These are phyloP conservation scores for Micractinium sp. DNA, from an alignment of 139 green algal species.

Conservation along the genomic window DNA sequence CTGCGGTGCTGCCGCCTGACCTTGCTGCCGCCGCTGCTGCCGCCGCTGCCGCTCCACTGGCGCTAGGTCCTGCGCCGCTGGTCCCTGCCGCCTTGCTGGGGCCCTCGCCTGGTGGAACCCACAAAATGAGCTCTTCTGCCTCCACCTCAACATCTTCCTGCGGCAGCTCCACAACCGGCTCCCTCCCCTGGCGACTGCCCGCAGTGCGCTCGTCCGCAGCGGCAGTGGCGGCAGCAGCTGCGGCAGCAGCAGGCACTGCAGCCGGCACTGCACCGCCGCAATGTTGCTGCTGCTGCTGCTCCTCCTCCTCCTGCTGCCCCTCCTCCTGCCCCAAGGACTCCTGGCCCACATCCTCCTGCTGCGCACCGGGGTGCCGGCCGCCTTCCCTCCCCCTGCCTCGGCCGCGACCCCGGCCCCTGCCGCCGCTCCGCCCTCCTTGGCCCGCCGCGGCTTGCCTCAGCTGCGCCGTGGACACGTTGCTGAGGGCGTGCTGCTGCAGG, in stretches of 20 bases:
- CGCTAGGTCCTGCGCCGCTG: constrained; percentile 1
- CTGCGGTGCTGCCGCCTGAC: not conserved
- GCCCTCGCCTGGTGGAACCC: too few relatives aligned
- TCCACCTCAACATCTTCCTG: too few relatives aligned
- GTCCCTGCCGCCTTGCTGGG: not conserved
- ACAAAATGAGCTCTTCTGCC: too few relatives aligned
- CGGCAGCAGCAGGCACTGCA: not conserved
- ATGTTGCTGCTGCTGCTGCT: not conserved
- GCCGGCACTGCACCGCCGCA: not conserved
- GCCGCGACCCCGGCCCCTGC: not conserved
- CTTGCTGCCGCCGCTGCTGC: too few relatives aligned
- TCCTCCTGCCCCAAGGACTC: too few relatives aligned
- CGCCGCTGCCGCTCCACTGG: not conserved
- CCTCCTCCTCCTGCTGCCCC: not conserved
- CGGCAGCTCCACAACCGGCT: not conserved
- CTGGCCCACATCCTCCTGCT: too few relatives aligned
- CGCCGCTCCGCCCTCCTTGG: not conserved
- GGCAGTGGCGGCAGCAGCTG: not conserved
- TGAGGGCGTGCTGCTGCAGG: constrained; percentile 73
- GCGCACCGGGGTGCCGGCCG: not conserved
- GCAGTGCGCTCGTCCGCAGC: not conserved
- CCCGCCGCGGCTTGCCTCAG: not conserved
- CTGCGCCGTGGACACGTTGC: constrained; percentile 10
- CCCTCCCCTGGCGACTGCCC: constrained; percentile 6
- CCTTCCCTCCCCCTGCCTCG: not conserved